phyloP scores from a whole-genome alignment of 1,139 yeast species.

The Candida frijolesensis region DNA sequence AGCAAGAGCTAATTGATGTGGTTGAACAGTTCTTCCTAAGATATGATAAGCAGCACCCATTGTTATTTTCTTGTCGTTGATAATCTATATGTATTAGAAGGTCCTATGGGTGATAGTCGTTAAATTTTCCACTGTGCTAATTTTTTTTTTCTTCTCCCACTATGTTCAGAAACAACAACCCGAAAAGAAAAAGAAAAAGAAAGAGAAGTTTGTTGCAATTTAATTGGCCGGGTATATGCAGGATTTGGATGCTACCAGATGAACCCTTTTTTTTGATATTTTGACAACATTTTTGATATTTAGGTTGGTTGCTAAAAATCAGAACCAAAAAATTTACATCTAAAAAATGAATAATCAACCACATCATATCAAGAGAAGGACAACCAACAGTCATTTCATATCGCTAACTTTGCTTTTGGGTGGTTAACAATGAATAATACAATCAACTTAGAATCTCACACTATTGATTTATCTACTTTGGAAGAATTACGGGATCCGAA shows the following conservation, averaged over 20 bases:
- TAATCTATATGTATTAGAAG: background rate
- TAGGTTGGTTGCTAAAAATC: slow-evolving; percentile 7
- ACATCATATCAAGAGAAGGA: background rate
- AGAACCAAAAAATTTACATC: background rate
- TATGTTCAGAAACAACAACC: background rate
- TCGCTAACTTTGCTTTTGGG: background rate
- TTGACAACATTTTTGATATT: background rate
- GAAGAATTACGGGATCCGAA: slow-evolving; percentile 19
- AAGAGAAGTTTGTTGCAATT: background rate
- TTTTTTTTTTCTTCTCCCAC: background rate
- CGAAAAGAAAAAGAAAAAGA: background rate
- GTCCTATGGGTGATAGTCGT: background rate
- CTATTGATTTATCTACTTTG: slow-evolving; percentile 16
- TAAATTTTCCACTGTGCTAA: background rate
- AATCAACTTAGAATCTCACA: slow-evolving; percentile 11
- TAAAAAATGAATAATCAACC: too few relatives aligned
- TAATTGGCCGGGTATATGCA: slow-evolving; percentile 1
- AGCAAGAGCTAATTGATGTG: slow-evolving; percentile 72
- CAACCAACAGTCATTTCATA: background rate
- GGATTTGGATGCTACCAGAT: background rate
- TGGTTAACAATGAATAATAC: slow-evolving; percentile 9
- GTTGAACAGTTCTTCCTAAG: slow-evolving; percentile 73
- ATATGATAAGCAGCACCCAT: slow-evolving; percentile 85
- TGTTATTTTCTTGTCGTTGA: slow-evolving; percentile 10
- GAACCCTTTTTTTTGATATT: background rate